A percentile compares a stretch with the other conserved stretches of the same genome.
Evolutionary conservation across 1,284 basidiomycete genomes (phyloP).

Genomic region (Apiotrichum domesticum): DNA sequence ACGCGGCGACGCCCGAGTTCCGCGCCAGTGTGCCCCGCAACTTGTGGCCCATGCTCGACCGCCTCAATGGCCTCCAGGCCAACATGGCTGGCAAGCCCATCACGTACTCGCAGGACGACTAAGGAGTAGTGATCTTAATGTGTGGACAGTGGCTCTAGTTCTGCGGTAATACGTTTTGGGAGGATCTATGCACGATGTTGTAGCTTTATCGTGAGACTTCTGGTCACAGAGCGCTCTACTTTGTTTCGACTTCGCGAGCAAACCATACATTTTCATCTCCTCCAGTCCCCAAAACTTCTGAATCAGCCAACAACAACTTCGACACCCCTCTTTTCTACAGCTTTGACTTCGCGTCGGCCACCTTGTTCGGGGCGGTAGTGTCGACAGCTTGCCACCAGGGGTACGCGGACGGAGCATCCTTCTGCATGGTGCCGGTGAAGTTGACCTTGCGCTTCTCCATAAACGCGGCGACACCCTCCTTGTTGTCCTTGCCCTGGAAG

Average conservation of each 20-base stretch:
- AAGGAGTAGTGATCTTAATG: not conserved
- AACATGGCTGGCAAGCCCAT: conserved; percentile 48
- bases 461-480: conserved; percentile 17
- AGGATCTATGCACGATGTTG: too few relatives aligned
- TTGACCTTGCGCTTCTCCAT: conserved; percentile 15
- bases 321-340: not conserved
- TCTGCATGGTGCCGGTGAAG: conserved; percentile 9
- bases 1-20: conserved; percentile 51
- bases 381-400: conserved; percentile 15
- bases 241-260: too few relatives aligned
- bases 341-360: not conserved
- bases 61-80: conserved; percentile 57
- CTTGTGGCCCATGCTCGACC: conserved; percentile 56
- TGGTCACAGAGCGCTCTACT: too few relatives aligned
- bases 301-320: too few relatives aligned
- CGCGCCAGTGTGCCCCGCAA: conserved; percentile 52
- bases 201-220: too few relatives aligned
- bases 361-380: not conserved
- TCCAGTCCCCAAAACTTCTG: too few relatives aligned
- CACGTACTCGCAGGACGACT: conserved; percentile 53
- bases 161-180: too few relatives aligned
- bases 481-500: conserved; percentile 9
- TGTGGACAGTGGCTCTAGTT: too few relatives aligned
- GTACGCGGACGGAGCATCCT: conserved; percentile 9
- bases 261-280: too few relatives aligned